These are phyloP conservation scores for Saccharomyces pastorianus DNA, from an alignment of 1,139 yeast species.

Conservation along the genomic window DNA sequence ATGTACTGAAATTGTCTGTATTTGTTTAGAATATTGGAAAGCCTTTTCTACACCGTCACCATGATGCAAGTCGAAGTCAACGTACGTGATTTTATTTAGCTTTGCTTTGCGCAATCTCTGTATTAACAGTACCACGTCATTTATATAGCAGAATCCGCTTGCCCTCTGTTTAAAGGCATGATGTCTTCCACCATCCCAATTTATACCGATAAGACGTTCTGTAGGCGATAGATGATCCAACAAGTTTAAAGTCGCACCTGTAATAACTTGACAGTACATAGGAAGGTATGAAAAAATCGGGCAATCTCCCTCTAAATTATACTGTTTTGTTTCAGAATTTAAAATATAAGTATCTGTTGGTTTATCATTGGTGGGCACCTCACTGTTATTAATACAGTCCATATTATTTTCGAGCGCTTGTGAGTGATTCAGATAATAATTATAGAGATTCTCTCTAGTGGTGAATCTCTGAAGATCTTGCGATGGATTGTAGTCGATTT, in stretches of 20 bases:
- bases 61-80: conserved; percentile 71
- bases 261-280: conserved; percentile 42
- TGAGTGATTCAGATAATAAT: not conserved
- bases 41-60: conserved; percentile 76
- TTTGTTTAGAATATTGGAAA: conserved; percentile 48
- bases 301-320: conserved; percentile 54
- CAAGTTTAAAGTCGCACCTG: conserved; percentile 53
- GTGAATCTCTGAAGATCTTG: not conserved
- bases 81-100: conserved; percentile 46
- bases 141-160: conserved; percentile 68
- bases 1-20: conserved; percentile 58
- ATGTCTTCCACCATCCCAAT: conserved; percentile 80
- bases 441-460: not conserved
- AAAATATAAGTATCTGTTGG: not conserved
- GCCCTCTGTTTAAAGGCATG: conserved; percentile 52
- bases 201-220: conserved; percentile 40
- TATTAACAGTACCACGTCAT: conserved; percentile 57
- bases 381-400: not conserved
- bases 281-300: conserved; percentile 50
- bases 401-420: not conserved
- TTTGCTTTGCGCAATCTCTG: conserved; percentile 38
- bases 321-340: conserved; percentile 11
- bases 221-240: conserved; percentile 32
- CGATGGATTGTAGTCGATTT: not conserved
- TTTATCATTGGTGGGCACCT: not conserved